phyloP scores from a whole-genome alignment of 768 basidiomycete genomes.

The Kwoniella mangroviensis region DNA sequence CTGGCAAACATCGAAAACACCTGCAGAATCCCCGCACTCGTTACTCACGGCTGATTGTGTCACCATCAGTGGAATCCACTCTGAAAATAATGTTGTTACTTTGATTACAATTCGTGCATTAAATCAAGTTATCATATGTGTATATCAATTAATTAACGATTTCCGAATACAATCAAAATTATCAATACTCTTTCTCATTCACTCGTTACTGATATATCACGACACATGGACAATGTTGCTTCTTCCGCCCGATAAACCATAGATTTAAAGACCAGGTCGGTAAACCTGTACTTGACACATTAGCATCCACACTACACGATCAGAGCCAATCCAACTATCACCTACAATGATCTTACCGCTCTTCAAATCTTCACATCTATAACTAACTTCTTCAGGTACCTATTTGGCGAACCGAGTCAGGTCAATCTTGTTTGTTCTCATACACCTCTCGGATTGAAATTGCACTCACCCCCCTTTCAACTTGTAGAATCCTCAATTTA shows the following conservation, averaged over 20 bases:
- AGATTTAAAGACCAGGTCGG: conserved; percentile 23
- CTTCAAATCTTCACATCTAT: conserved; percentile 86
- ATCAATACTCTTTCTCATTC: too few relatives aligned
- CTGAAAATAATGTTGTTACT: too few relatives aligned
- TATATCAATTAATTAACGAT: not conserved
- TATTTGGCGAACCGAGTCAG: not conserved
- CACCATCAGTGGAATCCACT: too few relatives aligned
- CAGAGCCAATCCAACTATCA: not conserved
- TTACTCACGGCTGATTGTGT: too few relatives aligned
- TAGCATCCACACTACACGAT: not conserved
- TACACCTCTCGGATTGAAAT: not conserved
- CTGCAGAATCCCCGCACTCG: too few relatives aligned
- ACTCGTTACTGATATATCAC: not conserved
- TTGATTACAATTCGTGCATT: not conserved
- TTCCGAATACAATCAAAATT: not conserved
- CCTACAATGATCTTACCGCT: conserved; percentile 77
- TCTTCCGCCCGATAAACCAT: too few relatives aligned
- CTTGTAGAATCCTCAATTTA: conserved; percentile 83
- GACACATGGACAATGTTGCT: too few relatives aligned
- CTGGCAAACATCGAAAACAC: too few relatives aligned
- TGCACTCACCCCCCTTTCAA: conserved; percentile 72
- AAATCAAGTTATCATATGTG: not conserved
- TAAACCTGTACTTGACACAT: conserved; percentile 19
- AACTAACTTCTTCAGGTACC: conserved; percentile 73
- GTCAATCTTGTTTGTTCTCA: not conserved